Base-by-base conservation (phyloP, 1,284 basidiomycete species). In the Irpex sp. region DNA sequence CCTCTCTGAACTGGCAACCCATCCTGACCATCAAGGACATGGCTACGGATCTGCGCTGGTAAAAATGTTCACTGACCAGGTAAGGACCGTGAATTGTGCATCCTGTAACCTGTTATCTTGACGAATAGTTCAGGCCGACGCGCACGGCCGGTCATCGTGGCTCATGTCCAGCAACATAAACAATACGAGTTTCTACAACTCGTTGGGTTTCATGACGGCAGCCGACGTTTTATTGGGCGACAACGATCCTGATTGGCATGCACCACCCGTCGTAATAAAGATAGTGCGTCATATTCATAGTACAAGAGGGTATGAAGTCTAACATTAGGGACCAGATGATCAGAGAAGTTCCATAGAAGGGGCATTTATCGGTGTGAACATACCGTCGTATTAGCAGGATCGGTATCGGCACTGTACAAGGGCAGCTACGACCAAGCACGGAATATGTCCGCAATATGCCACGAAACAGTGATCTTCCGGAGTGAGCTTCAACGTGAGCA, bases 101-200 rank as follows among this genome's bases (percentile, higher is more conserved):
- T 15, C 13, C 9, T 13, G 26, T 19, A 11, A 11, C 26, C 9
- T 26, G 17, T 4, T 47, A 50, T 15, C 33, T 56, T 9, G 26
- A 9, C 15, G 15, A 13, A 19, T 46, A 13, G 3, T 21, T 6
- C 49, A 64, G 60, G 67, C 67, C 11, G 70, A 70, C 49, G 63
- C 56, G 9, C 64, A 70, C 43, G 60, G 65, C 17, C 61, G 66
- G 7, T 63, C 67, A 26, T 65, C 68, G 1, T 66, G 60, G 39
- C 65, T 70, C 17, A 31, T 61, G 19, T 70, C 68, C 11, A 69
- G 68, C 43, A 69, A 70, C 46, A 46, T 61, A 13, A 21, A 26
- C 4, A 71, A 71, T 58, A 67, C 65, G 3, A 61, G 57, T 19
- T 70, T 71, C 59, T 71, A 70, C 59, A 66, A 69, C 61, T 61